These are phyloP conservation scores for Boletus tylopilopsis DNA, from an alignment of 768 basidiomycete species.

Conservation along the genomic window DNA sequence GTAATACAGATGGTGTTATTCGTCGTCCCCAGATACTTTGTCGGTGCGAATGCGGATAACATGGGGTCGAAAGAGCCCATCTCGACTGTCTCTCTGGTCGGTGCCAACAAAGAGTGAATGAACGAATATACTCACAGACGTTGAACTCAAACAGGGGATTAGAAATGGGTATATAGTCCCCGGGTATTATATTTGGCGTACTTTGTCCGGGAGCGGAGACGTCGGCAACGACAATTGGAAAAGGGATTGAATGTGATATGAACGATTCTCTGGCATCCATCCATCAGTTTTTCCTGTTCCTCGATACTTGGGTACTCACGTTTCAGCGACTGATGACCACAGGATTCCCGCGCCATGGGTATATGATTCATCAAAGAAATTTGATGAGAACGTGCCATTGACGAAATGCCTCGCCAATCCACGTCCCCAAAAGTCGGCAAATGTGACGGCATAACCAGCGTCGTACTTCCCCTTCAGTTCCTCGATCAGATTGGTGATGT, in stretches of 20 bases:
- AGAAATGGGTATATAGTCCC: conserved; percentile 27
- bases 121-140: conserved; percentile 25
- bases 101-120: too few species aligned
- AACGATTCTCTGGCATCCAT: conserved; percentile 29
- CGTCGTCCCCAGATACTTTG: conserved; percentile 42
- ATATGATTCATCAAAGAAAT: conserved; percentile 27
- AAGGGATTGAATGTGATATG: conserved; percentile 32
- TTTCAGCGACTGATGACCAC: conserved; percentile 32
- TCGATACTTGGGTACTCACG: conserved; percentile 26
- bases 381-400: conserved; percentile 34
- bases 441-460: conserved; percentile 31
- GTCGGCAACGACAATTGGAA: conserved; percentile 36
- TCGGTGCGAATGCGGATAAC: conserved; percentile 42
- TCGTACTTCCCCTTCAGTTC: conserved; percentile 31
- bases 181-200: conserved; percentile 15
- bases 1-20: conserved; percentile 30
- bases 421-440: conserved; percentile 28
- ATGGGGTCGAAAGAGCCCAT: conserved; percentile 41
- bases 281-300: background rate
- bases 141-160: conserved; percentile 35
- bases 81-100: conserved; percentile 26
- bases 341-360: conserved; percentile 34
- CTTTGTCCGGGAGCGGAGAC: conserved; percentile 25
- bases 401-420: conserved; percentile 35
- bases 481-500: conserved; percentile 16